Evolutionary conservation across 495 filamentous ascomycete genomes (phyloP).

Genomic region (Penicillium flavigenum): DNA sequence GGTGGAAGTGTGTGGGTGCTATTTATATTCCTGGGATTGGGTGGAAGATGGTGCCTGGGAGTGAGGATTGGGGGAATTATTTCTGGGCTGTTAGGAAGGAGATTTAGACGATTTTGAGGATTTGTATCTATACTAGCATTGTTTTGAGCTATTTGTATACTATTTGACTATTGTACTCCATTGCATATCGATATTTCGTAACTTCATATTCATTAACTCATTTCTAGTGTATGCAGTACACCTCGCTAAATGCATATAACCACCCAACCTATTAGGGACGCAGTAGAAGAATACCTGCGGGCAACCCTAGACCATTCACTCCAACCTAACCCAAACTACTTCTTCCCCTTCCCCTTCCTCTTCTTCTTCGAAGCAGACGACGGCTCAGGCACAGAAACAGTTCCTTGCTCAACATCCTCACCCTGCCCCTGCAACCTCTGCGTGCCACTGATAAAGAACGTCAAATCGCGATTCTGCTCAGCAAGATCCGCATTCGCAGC

Average conservation of each 20-base stretch:
- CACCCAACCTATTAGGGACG: not conserved
- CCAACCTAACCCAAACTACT: conserved; percentile 9
- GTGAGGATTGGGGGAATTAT: conserved; percentile 92
- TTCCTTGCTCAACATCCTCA: conserved; percentile 60
- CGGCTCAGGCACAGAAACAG: conserved; percentile 51
- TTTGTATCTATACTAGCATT: conserved; percentile 8
- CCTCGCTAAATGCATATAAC: not conserved
- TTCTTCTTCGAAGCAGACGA: conserved; percentile 56
- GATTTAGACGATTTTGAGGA: conserved; percentile 16
- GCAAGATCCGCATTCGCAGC: conserved; percentile 60
- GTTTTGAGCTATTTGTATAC: conserved; percentile 8
- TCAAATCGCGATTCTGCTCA: conserved; percentile 87
- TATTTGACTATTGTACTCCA: conserved; percentile 3
- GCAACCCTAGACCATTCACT: not conserved
- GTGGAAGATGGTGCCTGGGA: conserved; percentile 80
- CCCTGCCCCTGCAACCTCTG: conserved; percentile 73
- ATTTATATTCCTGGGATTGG: conserved; percentile 88
- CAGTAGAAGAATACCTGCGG: not conserved
- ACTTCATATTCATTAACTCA: not conserved
- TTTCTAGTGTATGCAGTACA: not conserved
- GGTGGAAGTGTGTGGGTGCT: conserved; percentile 67
- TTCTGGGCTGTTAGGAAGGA: conserved; percentile 84
- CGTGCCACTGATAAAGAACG: conserved; percentile 81
- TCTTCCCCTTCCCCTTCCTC: conserved; percentile 35
- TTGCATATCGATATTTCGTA: not conserved